Evolutionary conservation across 1,284 basidiomycete genomes (phyloP), one percentile per base, ranked within the genome.

Genomic region (Cryptococcus depauperatus): DNA sequence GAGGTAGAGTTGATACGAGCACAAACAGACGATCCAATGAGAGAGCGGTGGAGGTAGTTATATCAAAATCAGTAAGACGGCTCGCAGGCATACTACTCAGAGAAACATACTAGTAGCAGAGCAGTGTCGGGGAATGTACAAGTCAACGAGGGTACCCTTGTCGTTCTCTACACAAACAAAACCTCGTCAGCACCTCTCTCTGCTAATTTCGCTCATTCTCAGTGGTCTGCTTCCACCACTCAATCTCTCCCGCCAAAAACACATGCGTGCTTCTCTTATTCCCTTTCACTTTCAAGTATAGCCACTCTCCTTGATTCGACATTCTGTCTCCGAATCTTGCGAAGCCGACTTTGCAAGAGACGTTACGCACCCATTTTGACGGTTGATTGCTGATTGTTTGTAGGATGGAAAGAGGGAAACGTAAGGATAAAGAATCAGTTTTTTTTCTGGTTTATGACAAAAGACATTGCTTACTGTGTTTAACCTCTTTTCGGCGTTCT

Each of bases 111-210:
- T 90, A 62, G 88, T 95, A 52, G 90, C 88, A 73, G 88, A 81
- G 76, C 95, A 98, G 77, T 98, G 97, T 79, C 93, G 89, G 73
- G 93, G 93, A 72, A 98, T 69, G 80, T 98, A 98, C 75, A 98
- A 90, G 80, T 98, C 93, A 71, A 98, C 93, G 73, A 98, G 92
- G 73, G 89, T 79, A 78, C 93, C 92, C 88, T 96, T 60, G 55
- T 64, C 62, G 60, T 59, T 61, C 57, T 61, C 60, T 61, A 46
- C 37, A 43, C 19, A 35, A 25, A 13, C 33, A 34, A 10, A 2
- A 8, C 25, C 35, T 27, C 22, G 25, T 7, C 38, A 23, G 19
- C 38, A 25, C 29, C 33, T 29, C 14, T 25, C 7, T 28, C 39
- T 13, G 7, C 30, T 9, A 28, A 6, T 16, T 16, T 14, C 6